These are phyloP conservation scores for Lodderomyces margitis DNA, from an alignment of 1,139 yeast species.

Conservation along the genomic window DNA sequence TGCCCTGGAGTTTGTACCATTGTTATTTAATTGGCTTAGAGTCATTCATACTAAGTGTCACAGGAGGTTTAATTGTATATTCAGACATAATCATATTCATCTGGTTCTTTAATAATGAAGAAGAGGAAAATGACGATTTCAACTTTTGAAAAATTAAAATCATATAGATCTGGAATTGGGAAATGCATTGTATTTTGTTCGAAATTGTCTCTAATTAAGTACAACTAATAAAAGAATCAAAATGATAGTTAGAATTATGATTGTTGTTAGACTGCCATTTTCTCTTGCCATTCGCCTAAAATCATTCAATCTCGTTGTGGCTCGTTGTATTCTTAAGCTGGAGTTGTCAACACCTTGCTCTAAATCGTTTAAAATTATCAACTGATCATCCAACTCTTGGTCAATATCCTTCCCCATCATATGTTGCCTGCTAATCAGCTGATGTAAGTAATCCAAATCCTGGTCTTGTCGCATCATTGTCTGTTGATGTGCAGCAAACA, in stretches of 20 bases:
- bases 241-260: constrained; percentile 58
- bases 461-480: constrained; percentile 61
- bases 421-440: constrained; percentile 63
- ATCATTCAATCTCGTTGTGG: constrained; percentile 50
- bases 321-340: constrained; percentile 49
- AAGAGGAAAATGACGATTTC: constrained; percentile 54
- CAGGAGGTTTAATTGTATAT: constrained; percentile 74
- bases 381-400: constrained; percentile 65
- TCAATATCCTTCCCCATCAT: constrained; percentile 63
- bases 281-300: constrained; percentile 61
- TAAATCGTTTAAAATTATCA: constrained; percentile 66
- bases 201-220: constrained; percentile 37
- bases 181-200: too few species aligned
- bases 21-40: constrained; percentile 54
- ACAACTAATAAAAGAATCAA: constrained; percentile 58
- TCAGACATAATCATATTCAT: constrained; percentile 66
- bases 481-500: constrained; percentile 71
- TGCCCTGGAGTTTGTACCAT: constrained; percentile 67
- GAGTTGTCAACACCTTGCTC: constrained; percentile 65
- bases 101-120: constrained; percentile 63
- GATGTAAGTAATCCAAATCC: constrained; percentile 55
- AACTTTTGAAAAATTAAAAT: constrained; percentile 36
- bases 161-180: too few species aligned
- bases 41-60: constrained; percentile 62
- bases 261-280: constrained; percentile 72